Evolutionary conservation across 2,329 filamentous ascomycete species (phyloP), one percentile per base, ranked within the genome.

Genomic region (Clonostachys rhizophaga): DNA sequence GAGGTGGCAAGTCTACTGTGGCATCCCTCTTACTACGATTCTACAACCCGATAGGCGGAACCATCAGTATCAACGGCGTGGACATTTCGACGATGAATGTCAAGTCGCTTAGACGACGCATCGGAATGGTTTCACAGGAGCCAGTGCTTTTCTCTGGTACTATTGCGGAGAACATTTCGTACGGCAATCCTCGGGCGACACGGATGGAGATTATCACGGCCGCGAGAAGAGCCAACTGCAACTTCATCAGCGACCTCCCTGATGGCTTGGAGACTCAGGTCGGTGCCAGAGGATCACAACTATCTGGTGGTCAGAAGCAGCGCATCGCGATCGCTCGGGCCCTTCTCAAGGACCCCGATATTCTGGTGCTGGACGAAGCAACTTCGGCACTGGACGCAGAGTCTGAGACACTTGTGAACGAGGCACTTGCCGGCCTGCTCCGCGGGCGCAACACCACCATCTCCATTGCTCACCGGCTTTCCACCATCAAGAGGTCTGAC

Each of bases 281-380:
- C 33, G 95, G 95, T 46, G 87, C 92, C 14, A 81, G 94, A 54
- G 94, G 94, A 34, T 91, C 92, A 2, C 92, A 97, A 66, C 78
- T 99, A 1, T 96, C 91, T 9, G 94, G 94, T 45, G 94, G 94
- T 0, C 94, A 99, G 68, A 97, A 97, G 70, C 94, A 99, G 67
- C 86, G 94, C 53, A 97, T 99, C 58, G 94, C 94, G 36, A 99
- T 99, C 64, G 94, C 94, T 6, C 83, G 95, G 47, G 94, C 94
- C 12, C 77, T 99, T 30, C 84, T 99, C 56, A 97, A 97, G 68
- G 83, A 96, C 52, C 95, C 95, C 0, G 94, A 99, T 68, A 97
- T 99, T 52, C 74, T 99, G 30, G 95, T 99, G 50, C 80, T 99
- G 1, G 94, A 99, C 61, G 94, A 99, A 74, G 89, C 95, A 16